A percentile compares a stretch with the other conserved stretches of the same genome.
These are phyloP conservation scores for Prunus kanzakura DNA, from an alignment of 306 rosid species.

Conservation along the genomic window DNA sequence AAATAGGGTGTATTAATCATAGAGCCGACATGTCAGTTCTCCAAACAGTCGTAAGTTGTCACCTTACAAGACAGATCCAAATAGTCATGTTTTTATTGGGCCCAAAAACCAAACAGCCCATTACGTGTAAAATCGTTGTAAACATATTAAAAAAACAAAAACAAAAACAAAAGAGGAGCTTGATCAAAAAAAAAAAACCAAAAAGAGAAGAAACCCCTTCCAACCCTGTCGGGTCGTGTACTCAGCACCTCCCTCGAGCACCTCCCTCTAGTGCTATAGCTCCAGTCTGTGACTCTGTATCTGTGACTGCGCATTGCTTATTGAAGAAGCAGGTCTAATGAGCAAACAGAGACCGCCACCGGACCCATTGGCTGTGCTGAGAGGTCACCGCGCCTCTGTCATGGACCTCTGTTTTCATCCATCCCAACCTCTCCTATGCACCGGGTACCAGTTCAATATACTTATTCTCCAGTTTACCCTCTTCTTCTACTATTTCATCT, in stretches of 20 bases:
- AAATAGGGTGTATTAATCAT: no score
- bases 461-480: neutral
- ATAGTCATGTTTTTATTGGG: neutral
- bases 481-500: neutral
- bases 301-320: neutral
- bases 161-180: no score
- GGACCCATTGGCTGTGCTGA: slow-evolving; percentile 81
- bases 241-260: no score
- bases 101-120: neutral
- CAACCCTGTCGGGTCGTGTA: no score
- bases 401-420: slow-evolving; percentile 73
- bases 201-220: neutral
- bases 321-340: slow-evolving; percentile 32
- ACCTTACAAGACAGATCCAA: no score
- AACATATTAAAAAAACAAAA: no score
- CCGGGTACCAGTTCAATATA: slow-evolving; percentile 44
- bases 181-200: no score
- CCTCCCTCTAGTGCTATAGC: neutral
- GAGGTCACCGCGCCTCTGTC: slow-evolving; percentile 90
- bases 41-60: no score
- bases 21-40: no score
- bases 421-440: slow-evolving; percentile 50
- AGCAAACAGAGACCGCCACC: slow-evolving; percentile 66
- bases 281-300: neutral
- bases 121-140: no score